Base-by-base conservation (phyloP, 306 rosid genomes). In the Myrica gale region DNA sequence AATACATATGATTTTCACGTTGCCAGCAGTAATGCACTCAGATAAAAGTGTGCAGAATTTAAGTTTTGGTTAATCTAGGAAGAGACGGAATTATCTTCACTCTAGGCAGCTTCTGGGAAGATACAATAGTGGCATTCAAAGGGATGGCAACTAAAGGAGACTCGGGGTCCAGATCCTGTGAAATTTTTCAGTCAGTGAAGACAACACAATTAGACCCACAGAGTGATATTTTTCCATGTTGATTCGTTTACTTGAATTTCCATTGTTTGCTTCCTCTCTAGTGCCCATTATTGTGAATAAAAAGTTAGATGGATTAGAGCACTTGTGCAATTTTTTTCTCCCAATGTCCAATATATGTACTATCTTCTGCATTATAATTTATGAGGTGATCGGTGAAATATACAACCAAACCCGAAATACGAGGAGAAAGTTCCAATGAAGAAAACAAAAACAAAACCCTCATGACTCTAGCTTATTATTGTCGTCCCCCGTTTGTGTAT, bases 401-500 rank as follows among this genome's bases (percentile, higher is more conserved):
- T 80, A 82, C 87, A 84, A 73, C 82, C 76, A 11, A 11, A 48
- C 10, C 9, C 72, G 79, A 73, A 73, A 63, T 45, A 50, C 39
- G 69, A 77, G 46, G 54, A 41, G 26, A 20, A 54, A 56, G 32
- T 45, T 3, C 16, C 10, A 41, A 53, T 15, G 12, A 66, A 56
- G 39, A 54, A 19, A 66, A 5, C 44, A 54, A 73, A 39, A 78
- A 6, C 2, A 4, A 67, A 51, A 45, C 52, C 71, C 77, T 85
- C 80, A 85, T 81, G 74, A 57, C 78, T 83, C 93, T 61, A 82
- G 78, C 72, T 85, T 78, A 69, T 71, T 23, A 23, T 23, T 85
- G 53, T 91, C 92, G 76, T 77, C 90, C n/a, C 79, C 79, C 50
- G 77, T 69, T 81, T 80, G 80, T 82, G 81, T 6, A 41, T 78